Evolutionary conservation across 192 early-diverging fungal species (phyloP).

Genomic region (Dissophora globulifera): DNA sequence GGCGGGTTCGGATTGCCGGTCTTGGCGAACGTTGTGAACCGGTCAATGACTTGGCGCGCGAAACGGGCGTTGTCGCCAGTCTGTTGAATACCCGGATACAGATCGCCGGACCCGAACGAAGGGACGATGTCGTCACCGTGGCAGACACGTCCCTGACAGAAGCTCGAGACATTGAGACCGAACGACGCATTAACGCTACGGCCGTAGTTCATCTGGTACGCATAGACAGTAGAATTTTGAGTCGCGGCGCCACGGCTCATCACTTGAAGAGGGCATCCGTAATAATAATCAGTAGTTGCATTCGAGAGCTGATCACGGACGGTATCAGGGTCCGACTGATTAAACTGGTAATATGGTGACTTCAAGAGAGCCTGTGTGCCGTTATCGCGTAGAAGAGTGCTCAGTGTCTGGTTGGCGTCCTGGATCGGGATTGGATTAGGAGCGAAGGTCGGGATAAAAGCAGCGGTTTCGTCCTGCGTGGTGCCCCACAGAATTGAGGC

Average conservation of each 20-base stretch:
- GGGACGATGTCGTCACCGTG: conserved; percentile 25
- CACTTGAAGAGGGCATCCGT: conserved; percentile 30
- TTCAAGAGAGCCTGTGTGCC: background rate
- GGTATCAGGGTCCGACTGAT: conserved; percentile 14
- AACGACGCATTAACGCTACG: conserved; percentile 2
- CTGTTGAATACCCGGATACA: background rate
- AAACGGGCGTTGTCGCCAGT: conserved; percentile 53
- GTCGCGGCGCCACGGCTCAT: conserved; percentile 18
- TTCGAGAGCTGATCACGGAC: conserved; percentile 10
- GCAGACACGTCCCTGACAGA: conserved; percentile 14
- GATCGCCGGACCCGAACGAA: conserved; percentile 17
- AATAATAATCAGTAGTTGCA: conserved; percentile 28
- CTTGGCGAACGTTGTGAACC: conserved; percentile 53
- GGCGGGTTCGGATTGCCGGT: conserved; percentile 55
- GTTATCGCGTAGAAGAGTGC: background rate
- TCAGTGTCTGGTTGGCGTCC: background rate
- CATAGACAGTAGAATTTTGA: conserved; percentile 19
- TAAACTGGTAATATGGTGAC: conserved; percentile 8
- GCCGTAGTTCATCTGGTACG: conserved; percentile 42
- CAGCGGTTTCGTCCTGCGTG: conserved; percentile 24
- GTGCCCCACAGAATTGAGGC: conserved; percentile 43
- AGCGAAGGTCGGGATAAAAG: conserved; percentile 14
- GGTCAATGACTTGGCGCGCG: conserved; percentile 42
- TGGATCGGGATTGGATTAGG: conserved; percentile 7
- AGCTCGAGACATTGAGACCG: background rate